Base-by-base conservation (phyloP, 257 asterid species). In the Jacaranda copaia region DNA sequence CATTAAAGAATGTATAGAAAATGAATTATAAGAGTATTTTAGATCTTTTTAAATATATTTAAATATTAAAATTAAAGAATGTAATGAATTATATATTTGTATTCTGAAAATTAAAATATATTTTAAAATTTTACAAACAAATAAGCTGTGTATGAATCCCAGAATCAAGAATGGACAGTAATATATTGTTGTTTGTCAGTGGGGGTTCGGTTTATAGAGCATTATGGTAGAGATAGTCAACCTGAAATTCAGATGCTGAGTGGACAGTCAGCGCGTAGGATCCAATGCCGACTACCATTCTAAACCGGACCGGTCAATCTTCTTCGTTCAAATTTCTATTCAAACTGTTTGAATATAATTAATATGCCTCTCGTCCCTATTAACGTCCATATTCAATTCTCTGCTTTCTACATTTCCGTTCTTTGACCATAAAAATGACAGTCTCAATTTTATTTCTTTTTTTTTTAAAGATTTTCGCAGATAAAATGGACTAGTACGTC, bases 251-350 rank as follows among this genome's bases (percentile, higher is more conserved):
- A 1, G 58, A 25, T 69, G 1, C 19, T 10, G 40, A 53, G 39
- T 5, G 20, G 77, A 43, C 48, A 73, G 70, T 73, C 77, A 59
- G 69, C 78, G 56, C 71, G 56, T n/a, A 7, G 73, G 66, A 75
- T 64, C 73, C 79, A 39, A 39, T 38, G 72, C 15, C 53, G 39
- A 59, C 19, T 15, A 74, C 48, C 15, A 74, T 36, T 40, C 12
- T 39, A 15, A 57, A 56, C 68, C 32, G 25, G 57, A 18, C 68
- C 52, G 35, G 55, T 61, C 13, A 5, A 13, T 5, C 10, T 5
- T 20, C 35, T 36, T 51, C 62, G n/a, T 15, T 15, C 36, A 45
- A 43, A 46, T 74, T 74, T 62, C 71, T 6, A 46, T 73, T 73
- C 77, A 59, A 46, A 32, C 4, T 9, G 8, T 61, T 48, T 74